Base-by-base conservation (phyloP, 139 green algal species). In the Coccomyxa sp. region DNA sequence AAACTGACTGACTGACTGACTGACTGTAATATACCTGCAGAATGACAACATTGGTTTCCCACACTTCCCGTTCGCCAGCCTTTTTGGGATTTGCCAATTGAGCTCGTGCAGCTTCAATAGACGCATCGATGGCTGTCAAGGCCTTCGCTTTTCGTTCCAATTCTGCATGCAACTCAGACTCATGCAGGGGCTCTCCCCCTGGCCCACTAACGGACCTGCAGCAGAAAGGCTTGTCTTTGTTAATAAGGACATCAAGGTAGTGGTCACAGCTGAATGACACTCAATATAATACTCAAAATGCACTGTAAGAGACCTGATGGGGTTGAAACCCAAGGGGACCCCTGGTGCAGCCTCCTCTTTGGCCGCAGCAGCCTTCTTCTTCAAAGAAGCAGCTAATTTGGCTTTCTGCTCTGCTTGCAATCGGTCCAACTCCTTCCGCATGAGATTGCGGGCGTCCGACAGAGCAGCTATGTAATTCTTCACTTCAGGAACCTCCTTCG, bases 21-120 rank as follows among this genome's bases (percentile, higher is more conserved):
- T n/a, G n/a, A n/a, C n/a, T n/a, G n/a, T n/a, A n/a, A n/a, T 58
- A 13, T 80, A 88, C 89, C 89, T 92, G 87, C 51, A 92, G 82
- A 51, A 88, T 89, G 28, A 92, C 86, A 31, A 92, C 80, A 67
- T 88, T 84, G 21, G 86, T 87, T 77, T 92, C 88, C 86, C 88
- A 92, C 28, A 92, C 81, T 13, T 89, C 88, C 17, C 38, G 45
- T 38, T 92, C 89, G 4, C 85, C 84, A 18, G 31, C 77, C 12
- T 83, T 82, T 14, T 59, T 75, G 13, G 67, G 67, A 13, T 68
- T 51, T 38, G 71, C 51, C 27, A 92, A 79, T 30, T 90, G 82
- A 16, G 80, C 59, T 28, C 85, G 85, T 38, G 84, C 87, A 7
- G 32, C 75, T 51, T 80, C 80, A 1, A 90, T 82, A 51, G 92